phyloP scores from a whole-genome alignment of 2,329 filamentous ascomycete species.

The Stagonosporopsis rhizophila region DNA sequence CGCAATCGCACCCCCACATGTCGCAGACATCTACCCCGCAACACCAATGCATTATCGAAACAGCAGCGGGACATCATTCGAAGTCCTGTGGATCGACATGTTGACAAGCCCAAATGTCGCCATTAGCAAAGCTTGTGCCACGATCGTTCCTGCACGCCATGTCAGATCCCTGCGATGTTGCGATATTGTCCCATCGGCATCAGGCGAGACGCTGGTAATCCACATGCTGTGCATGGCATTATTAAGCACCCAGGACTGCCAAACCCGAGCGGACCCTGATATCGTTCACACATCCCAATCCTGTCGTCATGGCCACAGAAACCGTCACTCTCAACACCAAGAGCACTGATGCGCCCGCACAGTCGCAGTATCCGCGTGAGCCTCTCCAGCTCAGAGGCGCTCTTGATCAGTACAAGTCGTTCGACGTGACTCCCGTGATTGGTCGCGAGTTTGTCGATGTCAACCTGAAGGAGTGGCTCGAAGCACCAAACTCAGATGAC shows the following conservation, averaged over 20 bases:
- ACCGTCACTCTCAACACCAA: conserved; percentile 24
- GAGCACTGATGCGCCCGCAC: conserved; percentile 7
- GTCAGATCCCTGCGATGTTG: conserved; percentile 8
- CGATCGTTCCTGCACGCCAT: background rate
- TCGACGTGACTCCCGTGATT: conserved; percentile 68
- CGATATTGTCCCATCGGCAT: conserved; percentile 6
- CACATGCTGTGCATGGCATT: background rate
- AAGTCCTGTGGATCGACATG: background rate
- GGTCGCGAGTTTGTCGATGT: conserved; percentile 66
- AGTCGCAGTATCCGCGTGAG: conserved; percentile 18
- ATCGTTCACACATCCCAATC: no score
- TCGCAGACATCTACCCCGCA: conserved; percentile 13
- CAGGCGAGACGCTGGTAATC: background rate
- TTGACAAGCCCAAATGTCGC: background rate
- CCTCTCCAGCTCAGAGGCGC: conserved; percentile 52
- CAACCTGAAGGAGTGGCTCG: conserved; percentile 68
- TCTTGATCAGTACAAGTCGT: conserved; percentile 61
- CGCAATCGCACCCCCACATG: conserved; percentile 17
- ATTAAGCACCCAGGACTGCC: background rate
- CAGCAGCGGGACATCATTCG: background rate
- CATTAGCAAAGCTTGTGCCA: conserved; percentile 2
- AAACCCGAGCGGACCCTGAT: background rate
- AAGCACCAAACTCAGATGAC: conserved; percentile 68
- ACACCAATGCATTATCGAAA: background rate
- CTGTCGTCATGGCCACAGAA: conserved; percentile 23